Percentiles rank a stretch among this genome's conserved stretches.
These are phyloP conservation scores for Monosporascus sp. DNA, from an alignment of 2,329 filamentous ascomycete genomes.

Conservation along the genomic window DNA sequence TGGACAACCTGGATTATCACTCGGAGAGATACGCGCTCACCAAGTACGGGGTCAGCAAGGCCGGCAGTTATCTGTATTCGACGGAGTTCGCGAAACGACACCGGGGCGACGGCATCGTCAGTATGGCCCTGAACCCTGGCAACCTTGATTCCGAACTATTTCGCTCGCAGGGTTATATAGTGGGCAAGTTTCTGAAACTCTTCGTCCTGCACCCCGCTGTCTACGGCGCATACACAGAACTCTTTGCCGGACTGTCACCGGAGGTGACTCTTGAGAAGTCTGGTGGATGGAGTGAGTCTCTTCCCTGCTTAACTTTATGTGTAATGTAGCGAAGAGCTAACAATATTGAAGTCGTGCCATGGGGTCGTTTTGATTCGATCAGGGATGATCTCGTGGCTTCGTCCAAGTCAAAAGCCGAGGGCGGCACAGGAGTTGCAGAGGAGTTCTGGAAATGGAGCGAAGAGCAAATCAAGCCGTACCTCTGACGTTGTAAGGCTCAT, in stretches of 20 bases:
- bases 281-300: slow-evolving; percentile 11
- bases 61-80: slow-evolving; percentile 6
- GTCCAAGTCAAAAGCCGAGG: slow-evolving; percentile 26
- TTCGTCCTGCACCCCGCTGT: slow-evolving; percentile 7
- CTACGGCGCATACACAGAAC: slow-evolving; percentile 34
- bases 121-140: slow-evolving; percentile 15
- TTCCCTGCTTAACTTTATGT: no score
- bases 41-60: slow-evolving; percentile 8
- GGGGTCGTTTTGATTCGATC: slow-evolving; percentile 32
- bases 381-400: slow-evolving; percentile 27
- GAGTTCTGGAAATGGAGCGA: slow-evolving; percentile 43
- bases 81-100: slow-evolving; percentile 6
- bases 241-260: slow-evolving; percentile 32
- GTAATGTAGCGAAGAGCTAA: background rate
- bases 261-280: slow-evolving; percentile 27
- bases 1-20: slow-evolving; percentile 1
- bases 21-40: background rate
- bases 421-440: slow-evolving; percentile 30
- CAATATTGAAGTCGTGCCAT: slow-evolving; percentile 34
- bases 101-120: slow-evolving; percentile 8
- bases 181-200: background rate
- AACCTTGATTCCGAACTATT: slow-evolving; percentile 14
- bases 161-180: slow-evolving; percentile 2
- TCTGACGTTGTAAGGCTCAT: background rate
- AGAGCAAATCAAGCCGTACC: slow-evolving; percentile 29